These are phyloP conservation scores for Populus nigra DNA, from an alignment of 345 rosid genomes.

Conservation along the genomic window DNA sequence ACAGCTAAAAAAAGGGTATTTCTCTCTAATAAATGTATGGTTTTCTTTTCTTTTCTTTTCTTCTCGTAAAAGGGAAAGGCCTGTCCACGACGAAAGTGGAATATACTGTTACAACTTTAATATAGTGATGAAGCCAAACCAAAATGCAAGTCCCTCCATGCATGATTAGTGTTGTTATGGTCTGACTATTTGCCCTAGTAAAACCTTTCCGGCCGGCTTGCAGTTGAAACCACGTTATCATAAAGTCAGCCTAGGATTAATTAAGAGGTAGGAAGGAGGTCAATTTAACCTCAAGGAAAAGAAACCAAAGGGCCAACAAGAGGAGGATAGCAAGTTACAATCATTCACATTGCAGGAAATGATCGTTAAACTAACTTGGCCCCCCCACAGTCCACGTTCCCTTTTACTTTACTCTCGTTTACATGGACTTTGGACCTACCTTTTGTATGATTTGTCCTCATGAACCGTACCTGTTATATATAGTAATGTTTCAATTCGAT, in stretches of 20 bases:
- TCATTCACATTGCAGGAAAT: constrained; percentile 14
- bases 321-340: constrained; percentile 5
- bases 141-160: background rate
- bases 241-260: background rate
- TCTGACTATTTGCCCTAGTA: background rate
- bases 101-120: background rate
- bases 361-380: constrained; percentile 9
- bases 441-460: background rate
- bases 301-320: constrained; percentile 6
- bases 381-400: background rate
- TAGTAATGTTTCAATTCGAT: background rate
- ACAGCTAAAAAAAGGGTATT: too few species aligned
- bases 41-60: too few species aligned
- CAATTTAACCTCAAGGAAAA: constrained; percentile 14
- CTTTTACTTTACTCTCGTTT: constrained; percentile 19
- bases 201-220: background rate
- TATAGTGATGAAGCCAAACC: background rate
- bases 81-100: background rate
- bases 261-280: background rate
- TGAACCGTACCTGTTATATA: background rate
- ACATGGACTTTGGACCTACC: background rate
- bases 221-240: background rate
- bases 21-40: too few species aligned
- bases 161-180: background rate
- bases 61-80: too few species aligned